phyloP scores from a whole-genome alignment of 257 asterid genomes.

The Solanum virginianum region DNA sequence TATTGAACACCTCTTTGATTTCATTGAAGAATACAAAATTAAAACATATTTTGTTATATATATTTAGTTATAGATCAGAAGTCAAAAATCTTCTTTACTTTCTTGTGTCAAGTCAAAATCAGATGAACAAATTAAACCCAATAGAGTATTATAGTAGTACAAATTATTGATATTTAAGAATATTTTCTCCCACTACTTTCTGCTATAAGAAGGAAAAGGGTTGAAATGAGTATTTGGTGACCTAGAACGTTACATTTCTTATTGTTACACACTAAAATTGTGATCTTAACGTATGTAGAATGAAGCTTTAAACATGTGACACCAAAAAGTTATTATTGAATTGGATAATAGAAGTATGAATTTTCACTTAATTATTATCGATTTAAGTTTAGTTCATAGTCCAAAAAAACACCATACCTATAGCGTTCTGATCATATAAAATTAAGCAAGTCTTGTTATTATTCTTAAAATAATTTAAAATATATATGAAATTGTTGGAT shows the following conservation, averaged over 20 bases:
- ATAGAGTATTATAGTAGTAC: not conserved
- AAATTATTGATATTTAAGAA: not conserved
- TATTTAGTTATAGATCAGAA: not conserved
- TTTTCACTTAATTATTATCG: not conserved
- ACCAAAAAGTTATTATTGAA: not conserved
- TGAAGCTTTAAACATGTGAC: not conserved
- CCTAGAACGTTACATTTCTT: not conserved
- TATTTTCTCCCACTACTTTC: not conserved
- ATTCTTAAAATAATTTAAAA: too few species aligned
- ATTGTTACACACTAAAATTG: not conserved
- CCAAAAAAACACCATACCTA: too few species aligned
- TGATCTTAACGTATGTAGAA: not conserved
- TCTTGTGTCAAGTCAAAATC: not conserved
- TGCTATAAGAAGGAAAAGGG: not conserved
- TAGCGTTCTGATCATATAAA: too few species aligned
- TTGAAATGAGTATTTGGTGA: not conserved
- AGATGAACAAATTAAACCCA: not conserved
- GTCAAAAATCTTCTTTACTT: too few species aligned
- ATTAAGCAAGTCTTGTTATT: too few species aligned
- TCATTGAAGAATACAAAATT: too few species aligned
- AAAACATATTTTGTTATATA: too few species aligned
- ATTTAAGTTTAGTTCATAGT: too few species aligned
- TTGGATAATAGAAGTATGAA: not conserved
- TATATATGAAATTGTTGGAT: too few species aligned
- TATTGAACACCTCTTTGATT: too few species aligned